A percentile compares a stretch with the other conserved stretches of the same genome.
Evolutionary conservation across 2,329 filamentous ascomycete species (phyloP).

Genomic region (Fusarium continuum): DNA sequence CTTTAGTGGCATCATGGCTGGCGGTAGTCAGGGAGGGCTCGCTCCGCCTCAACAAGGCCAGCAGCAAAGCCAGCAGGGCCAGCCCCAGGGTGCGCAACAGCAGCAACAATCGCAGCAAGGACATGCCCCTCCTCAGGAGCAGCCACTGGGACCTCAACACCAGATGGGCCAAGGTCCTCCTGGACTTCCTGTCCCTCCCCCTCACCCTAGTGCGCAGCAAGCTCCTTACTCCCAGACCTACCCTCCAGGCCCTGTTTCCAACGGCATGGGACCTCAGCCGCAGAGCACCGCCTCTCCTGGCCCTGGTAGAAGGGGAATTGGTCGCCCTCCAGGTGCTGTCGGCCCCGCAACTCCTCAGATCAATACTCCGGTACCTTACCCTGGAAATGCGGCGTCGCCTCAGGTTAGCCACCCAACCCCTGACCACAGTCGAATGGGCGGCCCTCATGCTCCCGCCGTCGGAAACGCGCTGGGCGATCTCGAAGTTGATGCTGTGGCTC

Average conservation of each 20-base stretch:
- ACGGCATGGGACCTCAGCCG: slow-evolving; percentile 83
- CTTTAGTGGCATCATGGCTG: slow-evolving; percentile 96
- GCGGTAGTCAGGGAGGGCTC: slow-evolving; percentile 82
- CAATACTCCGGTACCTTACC: slow-evolving; percentile 86
- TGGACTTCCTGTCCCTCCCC: slow-evolving; percentile 66
- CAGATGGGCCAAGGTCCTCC: slow-evolving; percentile 79
- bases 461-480: slow-evolving; percentile 81
- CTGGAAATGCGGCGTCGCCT: slow-evolving; percentile 82
- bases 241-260: slow-evolving; percentile 65
- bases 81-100: slow-evolving; percentile 60
- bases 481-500: slow-evolving; percentile 84
- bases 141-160: slow-evolving; percentile 61
- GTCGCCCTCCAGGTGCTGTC: slow-evolving; percentile 67
- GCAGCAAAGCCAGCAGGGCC: slow-evolving; percentile 60
- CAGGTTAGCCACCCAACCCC: slow-evolving; percentile 86
- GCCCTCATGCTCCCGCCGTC: slow-evolving; percentile 60
- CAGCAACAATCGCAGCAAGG: slow-evolving; percentile 47
- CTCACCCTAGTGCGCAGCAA: slow-evolving; percentile 70
- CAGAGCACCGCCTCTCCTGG: slow-evolving; percentile 88
- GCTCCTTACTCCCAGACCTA: slow-evolving; percentile 78
- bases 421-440: slow-evolving; percentile 67
- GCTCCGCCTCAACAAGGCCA: slow-evolving; percentile 79
- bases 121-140: slow-evolving; percentile 74
- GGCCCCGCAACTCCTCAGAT: slow-evolving; percentile 91
- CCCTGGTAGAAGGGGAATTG: slow-evolving; percentile 76